Evolutionary conservation across 2,329 filamentous ascomycete genomes (phyloP).

Genomic region (Blastomyces gilchristii): DNA sequence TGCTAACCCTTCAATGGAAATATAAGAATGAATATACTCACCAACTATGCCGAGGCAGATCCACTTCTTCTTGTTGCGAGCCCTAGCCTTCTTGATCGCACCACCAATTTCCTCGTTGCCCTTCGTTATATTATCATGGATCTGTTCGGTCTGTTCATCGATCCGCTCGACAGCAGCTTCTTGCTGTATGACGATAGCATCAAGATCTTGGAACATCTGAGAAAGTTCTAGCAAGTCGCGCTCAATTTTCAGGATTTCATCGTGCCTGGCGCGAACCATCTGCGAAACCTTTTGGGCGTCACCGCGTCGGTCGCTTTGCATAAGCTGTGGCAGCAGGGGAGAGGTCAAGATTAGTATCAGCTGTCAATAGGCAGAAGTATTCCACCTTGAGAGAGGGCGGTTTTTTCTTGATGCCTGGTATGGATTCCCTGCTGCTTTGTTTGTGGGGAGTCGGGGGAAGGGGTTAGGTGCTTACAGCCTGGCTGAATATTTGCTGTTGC

Average conservation of each 20-base stretch:
- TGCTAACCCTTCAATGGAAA: background rate
- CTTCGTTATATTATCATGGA: constrained; percentile 71
- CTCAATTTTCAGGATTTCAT: constrained; percentile 85
- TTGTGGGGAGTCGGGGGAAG: background rate
- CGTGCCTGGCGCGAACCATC: constrained; percentile 73
- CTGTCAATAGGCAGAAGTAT: background rate
- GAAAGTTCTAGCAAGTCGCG: constrained; percentile 77
- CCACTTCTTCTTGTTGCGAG: constrained; percentile 90
- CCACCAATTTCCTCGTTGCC: constrained; percentile 72
- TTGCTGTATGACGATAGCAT: constrained; percentile 75
- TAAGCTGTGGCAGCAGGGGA: constrained; percentile 40
- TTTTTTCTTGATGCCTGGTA: background rate
- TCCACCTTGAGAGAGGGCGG: background rate
- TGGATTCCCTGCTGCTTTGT: background rate
- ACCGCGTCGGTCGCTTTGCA: constrained; percentile 69
- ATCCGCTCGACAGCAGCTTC: constrained; percentile 71
- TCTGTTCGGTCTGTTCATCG: constrained; percentile 76
- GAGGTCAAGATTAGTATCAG: constrained; percentile 3
- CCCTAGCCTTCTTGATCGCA: constrained; percentile 72
- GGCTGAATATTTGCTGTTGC: constrained; percentile 70
- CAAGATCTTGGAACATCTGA: constrained; percentile 81
- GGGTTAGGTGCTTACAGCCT: constrained; percentile 46
- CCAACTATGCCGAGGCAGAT: constrained; percentile 69
- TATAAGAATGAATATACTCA: constrained; percentile 30
- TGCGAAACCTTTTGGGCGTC: constrained; percentile 69